A percentile compares a stretch with the other conserved stretches of the same genome.
Conservation (phyloP, 768 basidiomycete genomes). For the Mycena epipterygia region DNA sequence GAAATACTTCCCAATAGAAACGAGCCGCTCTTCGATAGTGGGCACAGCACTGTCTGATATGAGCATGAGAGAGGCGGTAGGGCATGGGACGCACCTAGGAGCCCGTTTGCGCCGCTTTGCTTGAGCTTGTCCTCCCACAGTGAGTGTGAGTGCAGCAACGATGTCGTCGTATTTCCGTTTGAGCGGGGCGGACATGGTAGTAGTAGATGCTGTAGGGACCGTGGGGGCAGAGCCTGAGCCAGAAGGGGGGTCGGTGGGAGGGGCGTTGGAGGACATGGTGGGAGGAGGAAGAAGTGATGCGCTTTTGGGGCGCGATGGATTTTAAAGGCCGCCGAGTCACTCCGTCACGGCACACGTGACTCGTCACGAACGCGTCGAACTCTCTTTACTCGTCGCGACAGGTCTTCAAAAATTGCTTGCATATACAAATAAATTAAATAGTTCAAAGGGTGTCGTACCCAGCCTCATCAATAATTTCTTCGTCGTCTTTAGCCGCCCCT, state of each 20-base stretch:
- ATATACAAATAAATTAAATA: background rate
- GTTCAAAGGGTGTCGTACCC: background rate
- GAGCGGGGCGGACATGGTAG: background rate
- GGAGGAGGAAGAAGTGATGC: background rate
- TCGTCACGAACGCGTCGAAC: too few species aligned
- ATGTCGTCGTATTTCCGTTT: constrained; percentile 2
- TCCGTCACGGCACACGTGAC: background rate
- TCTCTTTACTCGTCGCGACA: too few species aligned
- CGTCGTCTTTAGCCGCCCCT: background rate
- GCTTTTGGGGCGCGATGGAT: background rate
- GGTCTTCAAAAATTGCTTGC: background rate
- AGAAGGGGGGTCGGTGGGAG: background rate
- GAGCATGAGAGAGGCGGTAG: too few species aligned
- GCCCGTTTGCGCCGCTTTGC: background rate
- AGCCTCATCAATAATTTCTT: background rate
- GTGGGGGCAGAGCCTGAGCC: background rate
- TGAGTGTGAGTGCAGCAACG: background rate
- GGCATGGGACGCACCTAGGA: background rate
- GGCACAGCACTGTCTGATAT: too few species aligned
- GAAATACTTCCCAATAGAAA: background rate
- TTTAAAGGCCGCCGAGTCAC: background rate
- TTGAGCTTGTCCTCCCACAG: too few species aligned
- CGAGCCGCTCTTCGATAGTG: too few species aligned
- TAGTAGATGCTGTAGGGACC: background rate
- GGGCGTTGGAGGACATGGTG: background rate